Percentiles rank a stretch among this genome's conserved stretches.
Evolutionary conservation across 192 early-diverging fungal species (phyloP).

Genomic region (Physocladia obscura): DNA sequence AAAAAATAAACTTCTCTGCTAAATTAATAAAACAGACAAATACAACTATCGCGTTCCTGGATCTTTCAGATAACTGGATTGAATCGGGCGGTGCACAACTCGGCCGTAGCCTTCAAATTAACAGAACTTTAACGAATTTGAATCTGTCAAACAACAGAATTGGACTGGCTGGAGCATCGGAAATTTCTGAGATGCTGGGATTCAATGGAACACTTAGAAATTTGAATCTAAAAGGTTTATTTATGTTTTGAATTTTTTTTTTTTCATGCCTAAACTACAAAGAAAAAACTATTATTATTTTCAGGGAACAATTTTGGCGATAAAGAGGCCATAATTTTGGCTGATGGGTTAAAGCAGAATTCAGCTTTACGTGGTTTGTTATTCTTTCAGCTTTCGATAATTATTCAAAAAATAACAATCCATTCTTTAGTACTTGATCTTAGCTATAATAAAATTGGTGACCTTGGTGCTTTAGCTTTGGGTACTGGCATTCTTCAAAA

Average conservation of each 20-base stretch:
- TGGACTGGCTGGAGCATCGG: slow-evolving; percentile 30
- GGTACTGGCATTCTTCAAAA: slow-evolving; percentile 44
- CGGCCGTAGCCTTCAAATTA: slow-evolving; percentile 41
- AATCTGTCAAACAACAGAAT: slow-evolving; percentile 48
- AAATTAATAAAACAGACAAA: slow-evolving; percentile 28
- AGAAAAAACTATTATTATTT: neutral
- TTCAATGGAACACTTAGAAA: slow-evolving; percentile 46
- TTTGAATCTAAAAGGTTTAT: slow-evolving; percentile 43
- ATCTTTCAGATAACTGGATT: slow-evolving; percentile 49
- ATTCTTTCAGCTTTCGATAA: too few relatives aligned
- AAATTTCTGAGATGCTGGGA: slow-evolving; percentile 50
- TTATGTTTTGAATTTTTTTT: too few relatives aligned
- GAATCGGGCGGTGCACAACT: slow-evolving; percentile 45
- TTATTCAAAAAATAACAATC: too few relatives aligned
- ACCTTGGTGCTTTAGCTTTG: slow-evolving; percentile 51
- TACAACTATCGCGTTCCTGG: slow-evolving; percentile 35
- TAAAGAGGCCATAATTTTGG: slow-evolving; percentile 45
- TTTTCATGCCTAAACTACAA: neutral
- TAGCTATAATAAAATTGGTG: slow-evolving; percentile 53
- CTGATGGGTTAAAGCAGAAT: slow-evolving; percentile 50
- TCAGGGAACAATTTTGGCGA: slow-evolving; percentile 50
- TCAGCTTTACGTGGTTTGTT: slow-evolving; percentile 40
- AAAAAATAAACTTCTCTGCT: neutral
- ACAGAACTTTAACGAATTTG: slow-evolving; percentile 35
- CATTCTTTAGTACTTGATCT: slow-evolving; percentile 49